A percentile compares a stretch with the other conserved stretches of the same genome.
These are phyloP conservation scores for Capsicum pubescens DNA, from an alignment of 257 asterid species.

Conservation along the genomic window DNA sequence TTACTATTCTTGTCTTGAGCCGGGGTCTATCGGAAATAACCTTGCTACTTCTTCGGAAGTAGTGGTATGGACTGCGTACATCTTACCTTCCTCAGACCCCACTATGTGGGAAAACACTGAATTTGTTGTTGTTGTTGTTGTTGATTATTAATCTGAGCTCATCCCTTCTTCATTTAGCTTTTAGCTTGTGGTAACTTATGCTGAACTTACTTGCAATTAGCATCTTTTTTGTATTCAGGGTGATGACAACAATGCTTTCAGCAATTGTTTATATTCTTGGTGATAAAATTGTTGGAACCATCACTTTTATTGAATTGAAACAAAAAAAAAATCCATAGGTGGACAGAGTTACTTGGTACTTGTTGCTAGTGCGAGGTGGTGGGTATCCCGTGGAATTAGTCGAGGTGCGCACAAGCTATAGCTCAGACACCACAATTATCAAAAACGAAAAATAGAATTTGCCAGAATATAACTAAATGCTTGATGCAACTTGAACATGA, in stretches of 20 bases:
- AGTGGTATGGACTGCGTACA: too few relatives aligned
- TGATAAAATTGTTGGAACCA: slow-evolving; percentile 6
- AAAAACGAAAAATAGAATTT: neutral
- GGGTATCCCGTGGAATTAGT: too few relatives aligned
- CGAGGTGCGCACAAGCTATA: too few relatives aligned
- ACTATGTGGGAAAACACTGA: too few relatives aligned
- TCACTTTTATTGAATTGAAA: neutral
- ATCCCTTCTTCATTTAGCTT: neutral
- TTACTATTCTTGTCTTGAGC: too few relatives aligned
- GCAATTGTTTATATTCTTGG: neutral
- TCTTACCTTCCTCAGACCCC: too few relatives aligned
- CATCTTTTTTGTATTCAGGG: neutral
- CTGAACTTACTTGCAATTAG: neutral
- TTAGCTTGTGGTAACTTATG: neutral
- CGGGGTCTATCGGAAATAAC: too few relatives aligned
- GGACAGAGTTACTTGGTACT: too few relatives aligned
- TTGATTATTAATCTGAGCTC: neutral
- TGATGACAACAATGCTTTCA: neutral
- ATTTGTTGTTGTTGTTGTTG: too few relatives aligned
- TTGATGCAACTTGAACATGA: slow-evolving; percentile 17
- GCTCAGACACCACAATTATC: too few relatives aligned
- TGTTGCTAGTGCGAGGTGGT: too few relatives aligned
- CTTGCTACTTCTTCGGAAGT: too few relatives aligned
- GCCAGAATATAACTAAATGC: neutral
- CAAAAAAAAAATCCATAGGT: neutral